These are phyloP conservation scores for Tetrahymena elliotti DNA, from an alignment of 73 alveolate species.

Conservation along the genomic window DNA sequence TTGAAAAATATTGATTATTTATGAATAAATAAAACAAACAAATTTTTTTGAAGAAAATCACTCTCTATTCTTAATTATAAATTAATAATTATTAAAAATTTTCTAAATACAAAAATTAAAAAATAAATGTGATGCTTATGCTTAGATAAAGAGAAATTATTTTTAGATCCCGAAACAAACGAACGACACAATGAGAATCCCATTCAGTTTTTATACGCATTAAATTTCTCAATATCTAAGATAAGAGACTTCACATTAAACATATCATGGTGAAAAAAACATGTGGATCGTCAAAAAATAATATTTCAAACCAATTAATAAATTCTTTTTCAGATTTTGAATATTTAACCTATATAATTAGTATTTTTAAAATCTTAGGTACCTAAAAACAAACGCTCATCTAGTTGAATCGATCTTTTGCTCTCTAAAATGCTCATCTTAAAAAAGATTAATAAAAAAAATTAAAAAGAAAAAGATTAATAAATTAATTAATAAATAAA, in stretches of 20 bases:
- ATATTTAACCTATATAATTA: not conserved
- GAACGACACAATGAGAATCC: slow-evolving; percentile 1
- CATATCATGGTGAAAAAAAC: not conserved
- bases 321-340: not conserved
- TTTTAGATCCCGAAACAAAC: not conserved
- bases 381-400: not conserved
- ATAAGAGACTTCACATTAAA: not conserved
- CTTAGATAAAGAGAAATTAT: not conserved
- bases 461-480: not conserved
- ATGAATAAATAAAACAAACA: no score
- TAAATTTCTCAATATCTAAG: not conserved
- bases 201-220: not conserved
- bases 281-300: not conserved
- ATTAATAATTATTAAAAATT: not conserved
- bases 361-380: not conserved
- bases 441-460: not conserved
- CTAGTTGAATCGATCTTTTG: not conserved
- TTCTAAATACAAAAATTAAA: not conserved
- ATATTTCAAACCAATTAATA: not conserved
- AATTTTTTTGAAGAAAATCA: not conserved
- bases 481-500: not conserved
- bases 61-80: not conserved
- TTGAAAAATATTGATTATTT: no score
- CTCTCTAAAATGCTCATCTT: not conserved
- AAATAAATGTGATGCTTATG: not conserved